These are phyloP conservation scores for Mesembryanthemum crystallinum DNA, from an alignment of 148 eudicot genomes.

Conservation along the genomic window DNA sequence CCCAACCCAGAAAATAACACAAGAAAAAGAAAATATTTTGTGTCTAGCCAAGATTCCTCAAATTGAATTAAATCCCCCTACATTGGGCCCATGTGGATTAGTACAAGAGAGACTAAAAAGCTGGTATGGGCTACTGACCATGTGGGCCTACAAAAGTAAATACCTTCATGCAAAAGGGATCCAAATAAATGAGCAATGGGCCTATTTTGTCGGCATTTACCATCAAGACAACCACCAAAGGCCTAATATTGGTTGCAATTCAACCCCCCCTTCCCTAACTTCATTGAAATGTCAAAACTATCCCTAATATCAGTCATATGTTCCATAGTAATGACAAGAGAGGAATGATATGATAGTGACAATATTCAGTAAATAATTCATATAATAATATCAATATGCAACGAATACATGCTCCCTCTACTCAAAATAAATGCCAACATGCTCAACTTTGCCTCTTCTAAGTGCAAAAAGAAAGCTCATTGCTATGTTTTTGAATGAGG, in stretches of 20 bases:
- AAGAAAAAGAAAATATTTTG: no score
- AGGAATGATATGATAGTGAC: slow-evolving; percentile 10
- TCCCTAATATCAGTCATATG: background rate
- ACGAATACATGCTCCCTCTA: background rate
- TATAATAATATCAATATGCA: background rate
- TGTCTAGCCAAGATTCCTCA: background rate
- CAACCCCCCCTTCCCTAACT: background rate
- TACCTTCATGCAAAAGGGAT: background rate
- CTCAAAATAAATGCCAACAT: background rate
- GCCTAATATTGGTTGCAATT: background rate
- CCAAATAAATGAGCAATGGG: slow-evolving; percentile 14
- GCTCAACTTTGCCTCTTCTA: no score
- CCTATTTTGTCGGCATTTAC: background rate
- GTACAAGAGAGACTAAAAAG: background rate
- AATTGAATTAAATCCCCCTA: background rate
- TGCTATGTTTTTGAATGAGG: no score
- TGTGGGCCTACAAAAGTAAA: slow-evolving; percentile 1
- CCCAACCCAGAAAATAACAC: background rate
- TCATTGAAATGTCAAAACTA: background rate
- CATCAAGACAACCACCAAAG: background rate
- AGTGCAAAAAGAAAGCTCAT: no score
- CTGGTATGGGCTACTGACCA: slow-evolving; percentile 14
- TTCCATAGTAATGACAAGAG: background rate
- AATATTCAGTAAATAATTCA: background rate
- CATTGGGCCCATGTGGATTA: slow-evolving; percentile 11